Evolutionary conservation across 2,329 filamentous ascomycete genomes (phyloP).

Genomic region (Calonectria henricotiae): DNA sequence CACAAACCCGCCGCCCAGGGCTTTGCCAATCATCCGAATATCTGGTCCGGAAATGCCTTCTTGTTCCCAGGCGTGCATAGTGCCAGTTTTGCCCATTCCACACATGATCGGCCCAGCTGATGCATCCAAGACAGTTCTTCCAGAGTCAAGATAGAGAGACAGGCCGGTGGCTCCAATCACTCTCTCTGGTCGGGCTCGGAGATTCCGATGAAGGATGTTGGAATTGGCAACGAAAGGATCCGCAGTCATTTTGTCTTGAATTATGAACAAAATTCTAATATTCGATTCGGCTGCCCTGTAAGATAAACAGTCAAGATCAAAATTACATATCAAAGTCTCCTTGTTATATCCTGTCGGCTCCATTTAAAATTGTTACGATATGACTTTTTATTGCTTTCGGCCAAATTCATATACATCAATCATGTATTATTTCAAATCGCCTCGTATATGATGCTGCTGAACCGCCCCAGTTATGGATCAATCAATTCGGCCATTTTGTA

Average conservation of each 20-base stretch:
- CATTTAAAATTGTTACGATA: too few species aligned
- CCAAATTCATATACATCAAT: too few species aligned
- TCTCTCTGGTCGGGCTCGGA: slow-evolving; percentile 12
- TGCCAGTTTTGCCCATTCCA: slow-evolving; percentile 46
- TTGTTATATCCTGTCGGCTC: not conserved
- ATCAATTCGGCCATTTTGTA: too few species aligned
- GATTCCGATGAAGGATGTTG: slow-evolving; percentile 22
- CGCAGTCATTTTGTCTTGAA: not conserved
- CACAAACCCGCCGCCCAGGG: slow-evolving; percentile 41
- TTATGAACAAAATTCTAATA: too few species aligned
- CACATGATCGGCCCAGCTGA: slow-evolving; percentile 46
- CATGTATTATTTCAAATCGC: too few species aligned
- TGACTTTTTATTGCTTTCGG: too few species aligned
- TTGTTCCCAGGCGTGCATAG: slow-evolving; percentile 48
- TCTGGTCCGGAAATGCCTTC: slow-evolving; percentile 43
- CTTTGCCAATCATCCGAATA: slow-evolving; percentile 44
- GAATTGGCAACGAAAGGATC: slow-evolving; percentile 12
- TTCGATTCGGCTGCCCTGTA: too few species aligned
- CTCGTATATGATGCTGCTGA: too few species aligned
- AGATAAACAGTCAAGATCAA: not conserved
- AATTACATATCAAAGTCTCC: not conserved
- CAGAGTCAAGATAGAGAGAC: slow-evolving; percentile 19
- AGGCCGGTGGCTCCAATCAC: slow-evolving; percentile 16
- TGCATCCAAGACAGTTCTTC: slow-evolving; percentile 14
- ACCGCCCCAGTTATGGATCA: too few species aligned